Conservation (phyloP, 441 rosid species). For the Lepidium campestre region DNA sequence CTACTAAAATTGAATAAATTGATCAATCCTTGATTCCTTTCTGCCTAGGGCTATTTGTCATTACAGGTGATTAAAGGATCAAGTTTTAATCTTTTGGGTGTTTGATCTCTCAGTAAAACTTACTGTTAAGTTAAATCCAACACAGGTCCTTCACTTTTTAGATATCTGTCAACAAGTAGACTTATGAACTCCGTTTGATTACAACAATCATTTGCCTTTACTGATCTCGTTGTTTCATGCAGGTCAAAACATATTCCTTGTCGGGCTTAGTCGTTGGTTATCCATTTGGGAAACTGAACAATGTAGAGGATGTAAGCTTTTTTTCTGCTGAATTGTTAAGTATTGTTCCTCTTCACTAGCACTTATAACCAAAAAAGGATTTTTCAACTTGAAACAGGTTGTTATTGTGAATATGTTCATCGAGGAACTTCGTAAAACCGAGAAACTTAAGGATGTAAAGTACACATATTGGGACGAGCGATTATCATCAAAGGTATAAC, state of each 20-base stretch:
- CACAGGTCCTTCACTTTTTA: background rate
- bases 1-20: conserved; percentile 1
- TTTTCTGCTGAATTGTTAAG: background rate
- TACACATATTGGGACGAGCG: conserved; percentile 83
- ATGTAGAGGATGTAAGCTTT: conserved; percentile 37
- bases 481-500: conserved; percentile 69
- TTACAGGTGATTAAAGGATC: background rate
- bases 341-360: background rate
- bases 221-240: conserved; percentile 16
- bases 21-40: background rate
- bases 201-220: background rate
- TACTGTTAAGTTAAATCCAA: background rate
- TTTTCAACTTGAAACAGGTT: conserved; percentile 40
- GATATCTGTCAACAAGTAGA: background rate
- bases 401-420: conserved; percentile 55
- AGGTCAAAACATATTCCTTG: conserved; percentile 62
- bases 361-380: background rate
- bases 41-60: background rate
- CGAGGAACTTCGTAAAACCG: conserved; percentile 58
- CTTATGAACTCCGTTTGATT: background rate
- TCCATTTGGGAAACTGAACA: conserved; percentile 43
- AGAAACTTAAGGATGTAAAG: conserved; percentile 53
- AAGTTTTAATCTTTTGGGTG: background rate
- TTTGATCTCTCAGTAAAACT: background rate
- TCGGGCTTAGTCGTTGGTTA: conserved; percentile 72